phyloP scores from a whole-genome alignment of 345 rosid genomes.

The Raphanus sativus region DNA sequence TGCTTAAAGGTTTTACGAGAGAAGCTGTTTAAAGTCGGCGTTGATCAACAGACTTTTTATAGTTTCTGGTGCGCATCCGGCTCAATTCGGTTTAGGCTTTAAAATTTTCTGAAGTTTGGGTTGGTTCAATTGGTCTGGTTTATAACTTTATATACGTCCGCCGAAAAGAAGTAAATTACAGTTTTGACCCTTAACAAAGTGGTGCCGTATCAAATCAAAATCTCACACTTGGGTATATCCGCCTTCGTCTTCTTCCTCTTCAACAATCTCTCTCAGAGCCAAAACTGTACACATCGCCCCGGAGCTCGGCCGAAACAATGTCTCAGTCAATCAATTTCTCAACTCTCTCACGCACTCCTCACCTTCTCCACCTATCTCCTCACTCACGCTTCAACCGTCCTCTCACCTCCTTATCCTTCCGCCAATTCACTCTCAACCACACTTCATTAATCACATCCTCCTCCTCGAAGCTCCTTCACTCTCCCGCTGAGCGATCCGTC shows the following conservation, averaged over 20 bases:
- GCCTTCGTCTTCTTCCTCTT: neutral
- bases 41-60: no score
- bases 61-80: neutral
- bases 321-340: constrained; percentile 67
- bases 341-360: constrained; percentile 42
- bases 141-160: no score
- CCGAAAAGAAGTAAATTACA: neutral
- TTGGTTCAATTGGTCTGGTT: neutral
- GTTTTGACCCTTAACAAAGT: neutral
- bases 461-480: constrained; percentile 37
- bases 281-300: neutral
- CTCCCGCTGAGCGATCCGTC: constrained; percentile 41
- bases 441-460: constrained; percentile 48
- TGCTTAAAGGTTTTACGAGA: no score
- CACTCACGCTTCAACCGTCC: constrained; percentile 36
- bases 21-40: neutral
- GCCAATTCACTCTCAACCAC: constrained; percentile 40
- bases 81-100: neutral
- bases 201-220: neutral
- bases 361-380: constrained; percentile 37
- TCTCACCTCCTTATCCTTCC: constrained; percentile 40
- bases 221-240: neutral
- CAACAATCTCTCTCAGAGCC: neutral
- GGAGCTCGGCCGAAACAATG: constrained; percentile 39
- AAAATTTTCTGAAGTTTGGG: neutral